Evolutionary conservation across 495 filamentous ascomycete species (phyloP).

Genomic region (Amorphotheca resinae): DNA sequence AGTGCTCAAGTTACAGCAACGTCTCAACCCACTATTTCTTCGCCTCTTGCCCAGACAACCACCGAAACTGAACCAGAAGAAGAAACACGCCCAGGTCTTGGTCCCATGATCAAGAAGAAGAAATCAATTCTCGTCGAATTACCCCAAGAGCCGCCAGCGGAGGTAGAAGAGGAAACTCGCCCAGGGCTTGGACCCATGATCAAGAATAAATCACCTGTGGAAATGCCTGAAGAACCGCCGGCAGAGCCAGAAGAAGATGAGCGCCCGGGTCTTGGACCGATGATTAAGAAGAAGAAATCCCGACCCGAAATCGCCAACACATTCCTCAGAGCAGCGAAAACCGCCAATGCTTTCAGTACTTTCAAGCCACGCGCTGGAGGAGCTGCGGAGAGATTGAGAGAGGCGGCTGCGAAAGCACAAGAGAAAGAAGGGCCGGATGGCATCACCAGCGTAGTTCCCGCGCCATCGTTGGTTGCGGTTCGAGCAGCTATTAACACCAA

Average conservation of each 20-base stretch:
- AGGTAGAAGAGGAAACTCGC: slow-evolving; percentile 37
- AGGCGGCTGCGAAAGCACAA: slow-evolving; percentile 29
- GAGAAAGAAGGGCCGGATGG: slow-evolving; percentile 60
- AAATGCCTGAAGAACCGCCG: slow-evolving; percentile 13
- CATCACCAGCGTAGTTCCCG: slow-evolving; percentile 75
- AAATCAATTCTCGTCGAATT: slow-evolving; percentile 4
- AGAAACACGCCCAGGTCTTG: slow-evolving; percentile 57
- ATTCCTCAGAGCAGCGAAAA: slow-evolving; percentile 75
- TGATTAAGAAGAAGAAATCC: slow-evolving; percentile 74
- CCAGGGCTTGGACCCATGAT: slow-evolving; percentile 88
- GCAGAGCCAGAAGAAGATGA: slow-evolving; percentile 33
- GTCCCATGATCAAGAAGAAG: slow-evolving; percentile 85
- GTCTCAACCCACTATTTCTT: not conserved
- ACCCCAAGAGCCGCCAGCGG: slow-evolving; percentile 18
- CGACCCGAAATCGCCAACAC: slow-evolving; percentile 57
- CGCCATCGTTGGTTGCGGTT: slow-evolving; percentile 34
- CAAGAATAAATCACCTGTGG: slow-evolving; percentile 51
- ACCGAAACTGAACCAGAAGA: slow-evolving; percentile 27
- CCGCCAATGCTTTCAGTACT: slow-evolving; percentile 45
- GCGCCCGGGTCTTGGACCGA: slow-evolving; percentile 74
- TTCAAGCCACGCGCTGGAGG: slow-evolving; percentile 81
- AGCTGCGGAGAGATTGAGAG: slow-evolving; percentile 59
- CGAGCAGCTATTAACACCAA: slow-evolving; percentile 12
- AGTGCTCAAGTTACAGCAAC: not conserved
- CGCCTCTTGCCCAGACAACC: not conserved